Percentiles rank a stretch among this genome's conserved stretches.
Evolutionary conservation across 2,329 filamentous ascomycete genomes (phyloP).

Genomic region (Lasiodiplodia citricola): DNA sequence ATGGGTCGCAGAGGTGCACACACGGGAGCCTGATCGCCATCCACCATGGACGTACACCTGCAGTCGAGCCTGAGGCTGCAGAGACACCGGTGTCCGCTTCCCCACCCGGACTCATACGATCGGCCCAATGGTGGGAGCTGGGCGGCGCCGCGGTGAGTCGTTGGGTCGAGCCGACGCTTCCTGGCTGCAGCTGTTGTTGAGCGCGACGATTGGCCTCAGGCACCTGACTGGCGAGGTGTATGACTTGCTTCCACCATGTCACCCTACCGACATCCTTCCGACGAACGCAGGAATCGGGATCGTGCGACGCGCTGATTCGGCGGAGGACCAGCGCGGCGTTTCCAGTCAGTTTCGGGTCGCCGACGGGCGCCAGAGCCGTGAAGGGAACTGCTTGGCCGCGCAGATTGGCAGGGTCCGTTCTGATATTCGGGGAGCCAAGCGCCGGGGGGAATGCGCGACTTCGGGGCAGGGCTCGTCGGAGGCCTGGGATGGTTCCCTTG

Average conservation of each 20-base stretch:
- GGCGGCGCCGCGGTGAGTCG: neutral
- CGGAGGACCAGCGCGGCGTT: slow-evolving; percentile 5
- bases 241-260: slow-evolving; percentile 22
- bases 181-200: slow-evolving; percentile 20
- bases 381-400: slow-evolving; percentile 1
- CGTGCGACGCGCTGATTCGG: slow-evolving; percentile 20
- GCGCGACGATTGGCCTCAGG: slow-evolving; percentile 10
- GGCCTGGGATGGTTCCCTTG: slow-evolving; percentile 10
- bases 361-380: neutral
- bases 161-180: neutral
- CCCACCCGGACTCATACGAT: slow-evolving; percentile 12
- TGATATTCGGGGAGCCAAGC: slow-evolving; percentile 4
- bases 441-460: slow-evolving; percentile 3
- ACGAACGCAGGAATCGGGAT: slow-evolving; percentile 15
- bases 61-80: slow-evolving; percentile 9
- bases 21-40: slow-evolving; percentile 1
- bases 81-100: slow-evolving; percentile 6
- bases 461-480: neutral
- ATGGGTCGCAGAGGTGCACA: neutral
- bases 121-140: slow-evolving; percentile 16
- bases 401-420: neutral
- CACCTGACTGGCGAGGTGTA: slow-evolving; percentile 22
- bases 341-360: neutral
- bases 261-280: slow-evolving; percentile 21
- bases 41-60: neutral